phyloP scores from a whole-genome alignment of 192 early-diverging fungal species.

The Coemansia sp. region DNA sequence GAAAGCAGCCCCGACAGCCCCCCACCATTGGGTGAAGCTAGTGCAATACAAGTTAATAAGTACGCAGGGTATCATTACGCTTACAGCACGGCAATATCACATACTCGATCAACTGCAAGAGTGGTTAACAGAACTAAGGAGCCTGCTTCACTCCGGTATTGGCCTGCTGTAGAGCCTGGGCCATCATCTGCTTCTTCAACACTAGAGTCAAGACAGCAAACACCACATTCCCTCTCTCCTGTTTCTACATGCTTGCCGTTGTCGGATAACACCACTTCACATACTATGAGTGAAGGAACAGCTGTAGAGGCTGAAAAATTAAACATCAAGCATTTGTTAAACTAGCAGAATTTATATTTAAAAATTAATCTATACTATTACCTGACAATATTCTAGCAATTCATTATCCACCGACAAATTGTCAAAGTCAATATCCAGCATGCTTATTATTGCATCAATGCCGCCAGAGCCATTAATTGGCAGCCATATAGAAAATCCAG shows the following conservation, averaged over 20 bases:
- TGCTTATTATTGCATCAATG: conserved; percentile 17
- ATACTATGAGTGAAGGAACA: conserved; percentile 2
- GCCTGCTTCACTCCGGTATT: not conserved
- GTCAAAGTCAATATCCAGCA: not conserved
- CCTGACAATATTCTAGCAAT: conserved; percentile 11
- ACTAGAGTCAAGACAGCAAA: conserved; percentile 15
- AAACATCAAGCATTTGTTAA: conserved; percentile 34
- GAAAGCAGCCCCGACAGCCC: conserved; percentile 1
- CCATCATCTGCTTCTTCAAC: conserved; percentile 12
- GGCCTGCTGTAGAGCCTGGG: not conserved
- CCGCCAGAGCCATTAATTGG: conserved; percentile 16
- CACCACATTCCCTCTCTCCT: conserved; percentile 34
- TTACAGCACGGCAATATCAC: conserved; percentile 16
- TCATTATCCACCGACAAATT: conserved; percentile 5
- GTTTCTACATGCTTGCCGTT: conserved; percentile 17
- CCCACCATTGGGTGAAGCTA: not conserved
- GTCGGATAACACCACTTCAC: not conserved
- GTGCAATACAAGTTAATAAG: not conserved
- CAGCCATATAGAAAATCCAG: conserved; percentile 23
- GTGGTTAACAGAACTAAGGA: not conserved
- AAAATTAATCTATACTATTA: conserved; percentile 11
- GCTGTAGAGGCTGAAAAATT: conserved; percentile 20
- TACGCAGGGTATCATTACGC: not conserved
- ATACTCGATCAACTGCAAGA: conserved; percentile 35
- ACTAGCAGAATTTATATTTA: conserved; percentile 10